phyloP scores from a whole-genome alignment of 441 rosid genomes.

The Omphalea diandra region DNA sequence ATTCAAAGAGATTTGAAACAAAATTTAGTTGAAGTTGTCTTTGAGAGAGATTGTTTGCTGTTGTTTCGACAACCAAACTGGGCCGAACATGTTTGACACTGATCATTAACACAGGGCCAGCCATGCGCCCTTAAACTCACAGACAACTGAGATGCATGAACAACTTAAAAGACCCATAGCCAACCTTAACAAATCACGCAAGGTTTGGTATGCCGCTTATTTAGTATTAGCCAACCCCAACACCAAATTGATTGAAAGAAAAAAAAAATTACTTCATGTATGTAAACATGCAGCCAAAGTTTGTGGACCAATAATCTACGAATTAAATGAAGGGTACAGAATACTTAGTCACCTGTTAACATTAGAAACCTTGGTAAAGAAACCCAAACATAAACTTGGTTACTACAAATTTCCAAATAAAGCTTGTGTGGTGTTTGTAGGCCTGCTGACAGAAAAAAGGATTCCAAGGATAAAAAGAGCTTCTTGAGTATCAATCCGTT shows the following conservation, averaged over 20 bases:
- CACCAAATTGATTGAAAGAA: not conserved
- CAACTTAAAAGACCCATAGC: not conserved
- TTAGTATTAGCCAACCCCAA: not conserved
- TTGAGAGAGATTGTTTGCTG: not conserved
- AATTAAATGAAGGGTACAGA: not conserved
- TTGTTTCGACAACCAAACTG: not conserved
- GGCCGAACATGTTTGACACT: not conserved
- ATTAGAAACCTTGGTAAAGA: not conserved
- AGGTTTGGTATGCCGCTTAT: not conserved
- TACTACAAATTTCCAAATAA: not conserved
- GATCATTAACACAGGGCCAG: not conserved
- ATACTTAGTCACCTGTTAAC: not conserved
- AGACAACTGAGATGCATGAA: not conserved
- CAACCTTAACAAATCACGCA: not conserved
- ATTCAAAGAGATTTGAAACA: not conserved
- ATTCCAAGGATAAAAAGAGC: conserved; percentile 92
- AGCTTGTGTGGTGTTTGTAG: not conserved
- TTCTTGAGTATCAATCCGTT: conserved; percentile 90
- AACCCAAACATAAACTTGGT: not conserved
- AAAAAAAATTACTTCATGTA: not conserved
- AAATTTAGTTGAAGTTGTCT: not conserved
- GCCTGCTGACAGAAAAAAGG: conserved; percentile 92
- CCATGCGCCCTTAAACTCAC: not conserved
- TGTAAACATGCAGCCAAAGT: not conserved
- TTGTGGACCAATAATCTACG: not conserved